Evolutionary conservation across 352 stramenopile species (phyloP).

Genomic region (Globisporangium barbulae): DNA sequence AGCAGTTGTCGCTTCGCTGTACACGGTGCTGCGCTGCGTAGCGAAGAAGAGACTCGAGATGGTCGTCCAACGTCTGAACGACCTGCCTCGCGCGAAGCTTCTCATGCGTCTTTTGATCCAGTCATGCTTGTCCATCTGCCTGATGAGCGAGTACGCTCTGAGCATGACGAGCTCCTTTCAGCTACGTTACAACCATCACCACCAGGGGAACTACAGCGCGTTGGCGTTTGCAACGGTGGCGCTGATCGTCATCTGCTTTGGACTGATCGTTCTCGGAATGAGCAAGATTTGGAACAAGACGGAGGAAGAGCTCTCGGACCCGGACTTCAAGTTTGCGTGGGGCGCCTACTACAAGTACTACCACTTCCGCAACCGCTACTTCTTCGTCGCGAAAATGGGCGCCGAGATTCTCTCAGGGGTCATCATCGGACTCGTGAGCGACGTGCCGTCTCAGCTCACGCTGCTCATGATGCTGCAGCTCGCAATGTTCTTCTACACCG

Average conservation of each 20-base stretch:
- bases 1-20: constrained; percentile 50
- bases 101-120: constrained; percentile 64
- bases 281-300: constrained; percentile 66
- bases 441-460: constrained; percentile 72
- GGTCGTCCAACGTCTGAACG: constrained; percentile 55
- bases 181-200: constrained; percentile 66
- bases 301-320: constrained; percentile 45
- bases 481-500: constrained; percentile 68
- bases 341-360: constrained; percentile 85
- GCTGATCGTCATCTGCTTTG: constrained; percentile 63
- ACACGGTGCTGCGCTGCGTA: constrained; percentile 46
- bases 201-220: constrained; percentile 36
- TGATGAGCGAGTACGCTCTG: constrained; percentile 78
- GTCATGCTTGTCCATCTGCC: constrained; percentile 65
- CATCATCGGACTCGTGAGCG: constrained; percentile 69
- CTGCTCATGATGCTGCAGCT: constrained; percentile 71
- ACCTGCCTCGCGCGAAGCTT: constrained; percentile 66
- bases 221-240: constrained; percentile 58
- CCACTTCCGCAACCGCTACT: constrained; percentile 54
- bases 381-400: constrained; percentile 78
- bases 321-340: constrained; percentile 79
- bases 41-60: constrained; percentile 47
- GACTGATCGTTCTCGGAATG: constrained; percentile 62
- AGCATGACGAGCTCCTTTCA: constrained; percentile 81
- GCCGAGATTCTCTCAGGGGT: constrained; percentile 69